phyloP scores from a whole-genome alignment of 768 basidiomycete species.

The Boletus tylopilopsis region DNA sequence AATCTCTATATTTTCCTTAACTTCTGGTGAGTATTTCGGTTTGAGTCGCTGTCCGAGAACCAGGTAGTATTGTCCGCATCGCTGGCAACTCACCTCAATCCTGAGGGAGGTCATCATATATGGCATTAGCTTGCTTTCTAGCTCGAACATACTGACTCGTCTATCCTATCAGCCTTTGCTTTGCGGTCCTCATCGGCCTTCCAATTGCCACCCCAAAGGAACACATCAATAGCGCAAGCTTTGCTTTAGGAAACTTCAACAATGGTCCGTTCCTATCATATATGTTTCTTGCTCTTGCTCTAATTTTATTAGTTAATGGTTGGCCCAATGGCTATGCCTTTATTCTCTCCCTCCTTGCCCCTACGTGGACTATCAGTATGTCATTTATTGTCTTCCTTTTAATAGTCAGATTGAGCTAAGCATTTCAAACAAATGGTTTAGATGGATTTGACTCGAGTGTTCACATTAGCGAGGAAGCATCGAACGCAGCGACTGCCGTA shows the following conservation, averaged over 20 bases:
- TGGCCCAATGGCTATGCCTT: conserved; percentile 51
- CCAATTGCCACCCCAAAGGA: conserved; percentile 59
- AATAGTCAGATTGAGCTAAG: neutral
- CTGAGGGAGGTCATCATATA: too few species aligned
- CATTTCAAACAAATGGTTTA: conserved; percentile 2
- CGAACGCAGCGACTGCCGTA: conserved; percentile 52
- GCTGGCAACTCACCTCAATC: too few species aligned
- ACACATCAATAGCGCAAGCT: conserved; percentile 56
- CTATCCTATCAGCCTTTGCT: conserved; percentile 12
- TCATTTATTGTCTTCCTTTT: neutral
- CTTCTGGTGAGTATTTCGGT: conserved; percentile 44
- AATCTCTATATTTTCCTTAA: conserved; percentile 67
- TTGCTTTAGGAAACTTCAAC: conserved; percentile 58
- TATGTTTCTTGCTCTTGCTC: neutral
- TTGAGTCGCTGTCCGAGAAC: too few species aligned
- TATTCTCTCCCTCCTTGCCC: conserved; percentile 47
- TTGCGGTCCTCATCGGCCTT: conserved; percentile 52
- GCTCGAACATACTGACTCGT: conserved; percentile 2
- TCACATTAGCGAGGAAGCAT: conserved; percentile 53
- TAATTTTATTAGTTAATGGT: conserved; percentile 30
- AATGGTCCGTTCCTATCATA: conserved; percentile 41
- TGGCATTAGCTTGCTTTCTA: too few species aligned
- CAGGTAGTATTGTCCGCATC: too few species aligned
- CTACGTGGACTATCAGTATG: conserved; percentile 45
- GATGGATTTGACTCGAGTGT: conserved; percentile 48